Conservation (phyloP, 1,284 basidiomycete species). For the Gymnopus androsaceus region DNA sequence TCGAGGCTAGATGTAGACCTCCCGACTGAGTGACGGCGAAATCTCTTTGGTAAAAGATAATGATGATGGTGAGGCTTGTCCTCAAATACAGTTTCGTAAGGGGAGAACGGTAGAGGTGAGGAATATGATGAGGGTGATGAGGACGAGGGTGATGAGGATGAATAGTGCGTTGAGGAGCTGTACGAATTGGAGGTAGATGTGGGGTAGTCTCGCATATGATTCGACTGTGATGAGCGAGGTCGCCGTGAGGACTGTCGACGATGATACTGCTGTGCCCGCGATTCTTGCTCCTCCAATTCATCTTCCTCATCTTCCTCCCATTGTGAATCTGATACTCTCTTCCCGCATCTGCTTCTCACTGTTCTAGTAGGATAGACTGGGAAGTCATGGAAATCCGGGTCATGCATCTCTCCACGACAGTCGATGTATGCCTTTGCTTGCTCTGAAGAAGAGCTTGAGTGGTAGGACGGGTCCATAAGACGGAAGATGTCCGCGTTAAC, state of each 20-base stretch:
- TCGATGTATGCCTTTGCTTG: conserved; percentile 1
- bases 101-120: not conserved
- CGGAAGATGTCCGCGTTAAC: conserved; percentile 3
- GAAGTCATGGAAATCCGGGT: conserved; percentile 7
- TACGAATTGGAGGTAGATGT: too few relatives aligned
- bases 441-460: not conserved
- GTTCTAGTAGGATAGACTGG: not conserved
- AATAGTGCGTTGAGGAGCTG: not conserved
- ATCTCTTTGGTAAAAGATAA: conserved; percentile 1
- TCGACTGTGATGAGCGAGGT: not conserved
- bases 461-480: conserved; percentile 4
- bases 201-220: not conserved
- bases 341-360: not conserved
- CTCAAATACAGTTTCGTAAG: not conserved
- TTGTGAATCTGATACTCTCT: conserved; percentile 3
- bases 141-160: not conserved
- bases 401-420: conserved; percentile 1
- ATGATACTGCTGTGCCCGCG: not conserved
- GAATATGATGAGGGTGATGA: not conserved
- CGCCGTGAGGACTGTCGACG: not conserved
- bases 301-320: not conserved
- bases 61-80: conserved; percentile 3
- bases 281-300: not conserved
- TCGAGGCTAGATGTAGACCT: not conserved
- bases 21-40: not conserved